Evolutionary conservation across 768 basidiomycete species (phyloP).

Genomic region (Hydnum rufescens): DNA sequence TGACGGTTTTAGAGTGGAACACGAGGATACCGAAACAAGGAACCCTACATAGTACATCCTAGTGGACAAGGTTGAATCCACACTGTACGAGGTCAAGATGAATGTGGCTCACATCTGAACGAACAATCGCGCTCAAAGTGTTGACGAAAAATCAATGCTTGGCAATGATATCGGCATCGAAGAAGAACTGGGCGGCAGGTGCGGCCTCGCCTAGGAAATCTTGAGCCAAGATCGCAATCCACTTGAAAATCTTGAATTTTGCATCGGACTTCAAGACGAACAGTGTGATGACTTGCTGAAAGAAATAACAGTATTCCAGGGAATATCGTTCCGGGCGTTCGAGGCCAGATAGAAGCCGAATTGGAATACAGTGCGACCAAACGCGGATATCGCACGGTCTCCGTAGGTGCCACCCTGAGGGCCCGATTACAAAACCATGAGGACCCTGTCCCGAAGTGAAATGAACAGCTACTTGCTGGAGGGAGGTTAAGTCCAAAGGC

Average conservation of each 20-base stretch:
- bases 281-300: constrained; percentile 71
- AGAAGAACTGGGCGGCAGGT: constrained; percentile 67
- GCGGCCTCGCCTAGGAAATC: constrained; percentile 54
- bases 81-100: constrained; percentile 76
- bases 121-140: constrained; percentile 45
- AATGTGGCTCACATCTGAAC: constrained; percentile 91
- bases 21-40: background rate
- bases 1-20: no score
- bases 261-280: constrained; percentile 75
- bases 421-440: background rate
- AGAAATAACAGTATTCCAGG: constrained; percentile 80
- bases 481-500: constrained; percentile 62
- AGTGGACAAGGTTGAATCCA: no score
- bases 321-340: constrained; percentile 37
- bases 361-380: constrained; percentile 68
- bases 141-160: constrained; percentile 79
- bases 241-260: constrained; percentile 67
- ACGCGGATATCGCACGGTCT: constrained; percentile 63
- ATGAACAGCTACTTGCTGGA: constrained; percentile 23
- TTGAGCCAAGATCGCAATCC: constrained; percentile 61
- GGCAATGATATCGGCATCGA: constrained; percentile 38
- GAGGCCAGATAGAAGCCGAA: constrained; percentile 51
- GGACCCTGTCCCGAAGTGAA: background rate
- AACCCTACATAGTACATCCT: no score
- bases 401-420: constrained; percentile 43